phyloP scores from a whole-genome alignment of 2,329 filamentous ascomycete species.

The Bipolaris cookei region DNA sequence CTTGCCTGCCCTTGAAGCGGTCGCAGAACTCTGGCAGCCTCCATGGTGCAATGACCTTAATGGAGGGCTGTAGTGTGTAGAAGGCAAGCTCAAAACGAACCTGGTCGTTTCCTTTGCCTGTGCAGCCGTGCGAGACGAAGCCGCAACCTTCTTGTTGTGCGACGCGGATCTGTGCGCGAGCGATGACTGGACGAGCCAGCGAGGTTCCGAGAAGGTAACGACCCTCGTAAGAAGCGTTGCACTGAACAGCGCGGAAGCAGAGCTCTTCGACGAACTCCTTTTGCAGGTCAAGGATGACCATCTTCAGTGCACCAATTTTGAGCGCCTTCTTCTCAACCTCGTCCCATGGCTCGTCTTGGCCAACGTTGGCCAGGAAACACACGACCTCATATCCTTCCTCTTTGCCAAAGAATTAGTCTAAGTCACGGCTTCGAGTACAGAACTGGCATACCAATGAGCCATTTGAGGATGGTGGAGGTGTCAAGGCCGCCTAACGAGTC shows the following conservation, averaged over 20 bases:
- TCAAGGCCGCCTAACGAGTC: constrained; percentile 60
- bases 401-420: constrained; percentile 18
- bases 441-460: constrained; percentile 43
- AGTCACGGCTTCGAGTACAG: background rate
- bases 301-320: constrained; percentile 71
- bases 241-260: constrained; percentile 79
- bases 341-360: constrained; percentile 64
- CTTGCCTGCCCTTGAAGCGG: constrained; percentile 72
- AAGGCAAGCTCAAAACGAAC: constrained; percentile 70
- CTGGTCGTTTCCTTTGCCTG: constrained; percentile 64
- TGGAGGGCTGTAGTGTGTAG: constrained; percentile 67
- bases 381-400: constrained; percentile 68
- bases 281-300: constrained; percentile 69
- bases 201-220: constrained; percentile 60
- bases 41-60: constrained; percentile 80
- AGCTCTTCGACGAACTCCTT: constrained; percentile 81
- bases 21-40: constrained; percentile 72
- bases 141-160: constrained; percentile 67
- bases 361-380: constrained; percentile 63
- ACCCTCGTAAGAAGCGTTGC: constrained; percentile 66
- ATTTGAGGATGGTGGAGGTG: constrained; percentile 58
- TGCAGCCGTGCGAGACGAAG: constrained; percentile 56
- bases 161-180: constrained; percentile 68
- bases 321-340: constrained; percentile 73
- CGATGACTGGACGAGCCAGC: constrained; percentile 73